A percentile compares a stretch with the other conserved stretches of the same genome.
These are phyloP conservation scores for Tolypocladium sp. DNA, from an alignment of 2,329 filamentous ascomycete species.

Conservation along the genomic window DNA sequence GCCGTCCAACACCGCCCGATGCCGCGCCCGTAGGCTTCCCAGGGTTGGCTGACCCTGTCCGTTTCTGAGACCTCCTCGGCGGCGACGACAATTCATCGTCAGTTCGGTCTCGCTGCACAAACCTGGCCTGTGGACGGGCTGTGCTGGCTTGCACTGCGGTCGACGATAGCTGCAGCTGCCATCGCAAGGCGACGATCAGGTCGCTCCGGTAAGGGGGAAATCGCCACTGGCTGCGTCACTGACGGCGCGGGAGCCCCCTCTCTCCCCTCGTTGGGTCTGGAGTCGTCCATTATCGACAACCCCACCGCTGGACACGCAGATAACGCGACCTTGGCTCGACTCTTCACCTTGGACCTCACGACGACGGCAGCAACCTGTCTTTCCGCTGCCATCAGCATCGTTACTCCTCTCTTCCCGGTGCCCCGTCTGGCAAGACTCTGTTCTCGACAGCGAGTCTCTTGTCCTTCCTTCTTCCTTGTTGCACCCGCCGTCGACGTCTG, in stretches of 20 bases:
- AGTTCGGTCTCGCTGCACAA: background rate
- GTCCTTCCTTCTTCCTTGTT: background rate
- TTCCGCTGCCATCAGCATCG: background rate
- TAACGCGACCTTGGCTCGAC: background rate
- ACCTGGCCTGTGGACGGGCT: background rate
- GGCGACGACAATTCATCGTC: background rate
- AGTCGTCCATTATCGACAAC: background rate
- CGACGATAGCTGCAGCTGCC: background rate
- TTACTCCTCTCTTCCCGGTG: background rate
- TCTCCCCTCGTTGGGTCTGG: background rate
- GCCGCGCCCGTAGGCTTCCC: background rate
- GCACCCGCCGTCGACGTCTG: background rate
- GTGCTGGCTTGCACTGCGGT: background rate
- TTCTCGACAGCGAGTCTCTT: background rate
- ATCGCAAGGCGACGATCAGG: background rate
- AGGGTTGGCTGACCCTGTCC: background rate
- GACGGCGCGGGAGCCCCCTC: background rate
- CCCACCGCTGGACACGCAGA: background rate
- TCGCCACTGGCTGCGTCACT: conserved; percentile 1
- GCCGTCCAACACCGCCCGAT: background rate
- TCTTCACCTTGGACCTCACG: background rate
- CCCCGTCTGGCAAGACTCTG: background rate
- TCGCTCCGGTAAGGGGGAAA: background rate
- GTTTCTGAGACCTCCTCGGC: background rate
- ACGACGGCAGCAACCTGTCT: background rate